These are phyloP conservation scores for Leishmania lainsoni DNA, from an alignment of 208 protist genomes.

Conservation along the genomic window DNA sequence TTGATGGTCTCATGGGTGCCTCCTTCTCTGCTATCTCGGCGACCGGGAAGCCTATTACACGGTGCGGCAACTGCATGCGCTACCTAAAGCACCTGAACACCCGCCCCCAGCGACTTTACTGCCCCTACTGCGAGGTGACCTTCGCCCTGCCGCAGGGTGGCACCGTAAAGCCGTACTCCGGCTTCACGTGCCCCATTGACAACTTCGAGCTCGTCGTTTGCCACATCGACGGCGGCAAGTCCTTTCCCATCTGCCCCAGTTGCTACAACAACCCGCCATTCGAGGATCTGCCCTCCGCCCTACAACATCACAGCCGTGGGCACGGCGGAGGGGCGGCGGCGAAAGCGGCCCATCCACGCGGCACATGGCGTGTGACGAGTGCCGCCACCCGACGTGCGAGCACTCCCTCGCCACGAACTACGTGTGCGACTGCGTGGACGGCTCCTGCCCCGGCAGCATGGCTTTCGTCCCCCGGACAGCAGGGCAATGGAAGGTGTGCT, in stretches of 20 bases:
- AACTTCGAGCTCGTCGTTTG: slow-evolving; percentile 94
- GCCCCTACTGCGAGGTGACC: slow-evolving; percentile 93
- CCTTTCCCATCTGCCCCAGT: slow-evolving; percentile 91
- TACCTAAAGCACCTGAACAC: slow-evolving; percentile 89
- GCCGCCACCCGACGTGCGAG: slow-evolving; percentile 92
- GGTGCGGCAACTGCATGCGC: slow-evolving; percentile 93
- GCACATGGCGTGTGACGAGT: slow-evolving; percentile 92
- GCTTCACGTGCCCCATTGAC: slow-evolving; percentile 91
- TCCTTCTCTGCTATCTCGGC: slow-evolving; percentile 89
- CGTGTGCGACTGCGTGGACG: slow-evolving; percentile 86
- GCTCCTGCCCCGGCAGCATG: slow-evolving; percentile 77
- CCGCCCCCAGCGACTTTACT: slow-evolving; percentile 92
- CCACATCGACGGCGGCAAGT: slow-evolving; percentile 89
- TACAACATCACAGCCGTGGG: neutral
- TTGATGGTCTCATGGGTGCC: slow-evolving; percentile 94
- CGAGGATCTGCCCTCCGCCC: slow-evolving; percentile 51
- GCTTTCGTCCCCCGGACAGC: slow-evolving; percentile 85
- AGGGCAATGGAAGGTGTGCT: slow-evolving; percentile 90
- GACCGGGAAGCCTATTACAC: slow-evolving; percentile 84
- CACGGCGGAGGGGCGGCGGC: neutral
- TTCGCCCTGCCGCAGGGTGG: slow-evolving; percentile 89
- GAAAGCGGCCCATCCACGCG: slow-evolving; percentile 11
- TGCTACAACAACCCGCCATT: slow-evolving; percentile 96
- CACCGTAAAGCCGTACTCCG: slow-evolving; percentile 86
- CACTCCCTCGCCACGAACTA: slow-evolving; percentile 88